phyloP scores from a whole-genome alignment of 495 filamentous ascomycete species.

The Aspergillus diversus region DNA sequence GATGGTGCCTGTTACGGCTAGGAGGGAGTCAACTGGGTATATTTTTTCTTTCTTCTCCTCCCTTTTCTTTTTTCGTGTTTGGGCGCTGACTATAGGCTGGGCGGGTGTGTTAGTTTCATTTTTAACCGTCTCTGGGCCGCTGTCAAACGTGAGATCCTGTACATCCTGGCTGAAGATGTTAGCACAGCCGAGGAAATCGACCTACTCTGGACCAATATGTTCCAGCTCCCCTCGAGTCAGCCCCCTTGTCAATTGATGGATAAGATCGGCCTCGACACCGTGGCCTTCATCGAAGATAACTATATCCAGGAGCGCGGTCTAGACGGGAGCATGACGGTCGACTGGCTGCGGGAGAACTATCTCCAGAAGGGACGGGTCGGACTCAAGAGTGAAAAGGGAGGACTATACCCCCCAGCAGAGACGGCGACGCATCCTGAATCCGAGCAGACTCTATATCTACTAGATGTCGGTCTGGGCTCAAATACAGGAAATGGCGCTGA shows the following conservation, averaged over 20 bases:
- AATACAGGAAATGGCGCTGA: constrained; percentile 28
- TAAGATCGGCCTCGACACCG: constrained; percentile 36
- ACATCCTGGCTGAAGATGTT: constrained; percentile 55
- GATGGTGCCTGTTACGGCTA: constrained; percentile 37
- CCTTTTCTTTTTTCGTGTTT: neutral
- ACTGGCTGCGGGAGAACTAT: constrained; percentile 40
- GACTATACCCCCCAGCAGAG: constrained; percentile 33
- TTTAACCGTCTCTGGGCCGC: constrained; percentile 64
- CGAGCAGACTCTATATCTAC: constrained; percentile 28
- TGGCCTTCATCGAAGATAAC: constrained; percentile 47
- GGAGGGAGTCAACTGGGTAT: constrained; percentile 54
- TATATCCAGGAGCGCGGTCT: constrained; percentile 41
- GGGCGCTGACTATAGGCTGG: no score
- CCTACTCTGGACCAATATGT: constrained; percentile 38
- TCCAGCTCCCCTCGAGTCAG: constrained; percentile 25
- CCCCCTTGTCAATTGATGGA: constrained; percentile 39
- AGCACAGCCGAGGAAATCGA: constrained; percentile 53
- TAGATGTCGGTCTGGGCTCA: constrained; percentile 36
- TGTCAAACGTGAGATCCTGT: constrained; percentile 56
- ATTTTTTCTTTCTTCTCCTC: constrained; percentile 13
- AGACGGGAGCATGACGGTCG: constrained; percentile 28
- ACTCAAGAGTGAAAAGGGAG: constrained; percentile 36
- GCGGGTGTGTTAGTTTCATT: constrained; percentile 41
- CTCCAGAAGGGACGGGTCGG: constrained; percentile 37
- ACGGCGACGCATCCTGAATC: neutral